These are phyloP conservation scores for Conoideocrella luteorostrata DNA, from an alignment of 2,329 filamentous ascomycete genomes.

Conservation along the genomic window DNA sequence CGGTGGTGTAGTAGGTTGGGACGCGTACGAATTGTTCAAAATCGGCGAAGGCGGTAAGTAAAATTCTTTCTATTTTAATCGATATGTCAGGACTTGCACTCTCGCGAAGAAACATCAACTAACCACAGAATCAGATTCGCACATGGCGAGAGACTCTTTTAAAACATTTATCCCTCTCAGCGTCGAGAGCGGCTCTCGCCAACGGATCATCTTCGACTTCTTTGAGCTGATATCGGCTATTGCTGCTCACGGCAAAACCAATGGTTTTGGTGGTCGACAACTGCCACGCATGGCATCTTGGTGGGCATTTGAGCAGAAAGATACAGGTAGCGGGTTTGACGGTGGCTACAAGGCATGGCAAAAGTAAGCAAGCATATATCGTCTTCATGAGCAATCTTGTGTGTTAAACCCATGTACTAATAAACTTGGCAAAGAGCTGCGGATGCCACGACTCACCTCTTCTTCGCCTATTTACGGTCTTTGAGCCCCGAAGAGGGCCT, in stretches of 20 bases:
- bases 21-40: constrained; percentile 92
- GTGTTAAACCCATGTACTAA: constrained; percentile 6
- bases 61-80: neutral
- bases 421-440: constrained; percentile 58
- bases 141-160: constrained; percentile 87
- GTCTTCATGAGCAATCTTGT: neutral
- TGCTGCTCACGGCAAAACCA: constrained; percentile 86
- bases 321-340: constrained; percentile 86
- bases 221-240: constrained; percentile 89
- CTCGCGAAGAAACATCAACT: constrained; percentile 2
- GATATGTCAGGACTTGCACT: neutral
- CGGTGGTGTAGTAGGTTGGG: constrained; percentile 92
- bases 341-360: constrained; percentile 88
- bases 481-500: constrained; percentile 73
- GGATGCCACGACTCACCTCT: constrained; percentile 92
- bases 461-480: constrained; percentile 94
- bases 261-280: constrained; percentile 88
- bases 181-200: constrained; percentile 77
- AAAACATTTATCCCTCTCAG: constrained; percentile 93
- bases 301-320: constrained; percentile 95
- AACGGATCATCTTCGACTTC: constrained; percentile 90
- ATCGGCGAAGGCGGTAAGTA: constrained; percentile 79
- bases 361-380: constrained; percentile 45
- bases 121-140: constrained; percentile 60
- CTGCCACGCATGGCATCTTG: constrained; percentile 92